Evolutionary conservation across 305 asterid species (phyloP), one percentile per base, ranked within the genome.

Genomic region (Galium porrigens): DNA sequence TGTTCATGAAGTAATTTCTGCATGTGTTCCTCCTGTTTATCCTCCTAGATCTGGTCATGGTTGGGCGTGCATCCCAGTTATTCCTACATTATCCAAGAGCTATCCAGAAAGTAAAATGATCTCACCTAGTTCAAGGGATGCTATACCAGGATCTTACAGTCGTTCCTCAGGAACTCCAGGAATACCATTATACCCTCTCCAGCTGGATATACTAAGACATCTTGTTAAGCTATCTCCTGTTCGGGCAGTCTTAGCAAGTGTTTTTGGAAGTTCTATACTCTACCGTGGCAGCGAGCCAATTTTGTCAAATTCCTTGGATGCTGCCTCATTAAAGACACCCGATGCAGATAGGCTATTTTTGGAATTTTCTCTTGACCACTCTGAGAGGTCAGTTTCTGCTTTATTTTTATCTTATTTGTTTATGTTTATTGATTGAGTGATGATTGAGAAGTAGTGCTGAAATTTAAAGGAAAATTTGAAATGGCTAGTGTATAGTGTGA

Each of bases 1-100:
- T 78, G 99, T 89, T 64, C 99, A 92, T 70, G 96, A 92, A 86
- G 87, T 92, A 68, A 84, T 92, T 68, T 87, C 99, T 66, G 95
- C 99, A 20, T 89, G 97, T 77, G 97, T 92, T 65, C 99, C 99
- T 74, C 97, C 99, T 32, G 97, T 92, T 52, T 89, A 84, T 83
- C 99, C 99, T 77, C 95, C 99, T 57, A 85, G 97, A 74, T 85
- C 91, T 61, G 97, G 94, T 72, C 89, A 82, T 76, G 96, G 97
- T 61, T 92, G 99, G 99, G 96, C 96, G 41, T 87, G 95, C 83
- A 83, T 89, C 75, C 95, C 99, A 0, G 96, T 89, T 53, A 77
- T 85, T 76, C 99, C 97, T 67, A 79, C 91, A 39, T 84, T 80
- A 71, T 80, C 90, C 51, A 82, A 78, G 78, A 81, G 76, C 78